These are phyloP conservation scores for Fusarium transvaalense DNA, from an alignment of 2,329 filamentous ascomycete genomes.

Conservation along the genomic window DNA sequence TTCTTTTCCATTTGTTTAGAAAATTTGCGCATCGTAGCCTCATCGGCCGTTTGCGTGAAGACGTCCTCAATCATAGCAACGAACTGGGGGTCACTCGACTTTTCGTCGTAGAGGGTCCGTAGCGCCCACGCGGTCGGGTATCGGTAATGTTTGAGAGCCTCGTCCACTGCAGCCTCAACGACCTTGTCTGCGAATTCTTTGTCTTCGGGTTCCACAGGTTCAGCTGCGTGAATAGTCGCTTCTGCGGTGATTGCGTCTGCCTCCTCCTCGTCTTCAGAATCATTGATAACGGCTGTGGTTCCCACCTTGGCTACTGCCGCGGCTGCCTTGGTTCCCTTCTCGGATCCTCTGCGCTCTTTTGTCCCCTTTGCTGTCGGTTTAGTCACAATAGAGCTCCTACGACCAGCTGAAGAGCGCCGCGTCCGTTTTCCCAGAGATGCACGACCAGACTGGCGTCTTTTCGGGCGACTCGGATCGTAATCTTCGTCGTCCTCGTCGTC, in stretches of 20 bases:
- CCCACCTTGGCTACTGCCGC: not conserved
- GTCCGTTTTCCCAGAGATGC: slow-evolving; percentile 50
- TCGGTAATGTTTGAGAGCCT: slow-evolving; percentile 67
- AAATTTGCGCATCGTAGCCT: slow-evolving; percentile 65
- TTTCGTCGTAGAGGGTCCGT: slow-evolving; percentile 70
- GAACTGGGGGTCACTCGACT: slow-evolving; percentile 63
- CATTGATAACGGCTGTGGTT: slow-evolving; percentile 21
- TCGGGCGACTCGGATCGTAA: slow-evolving; percentile 57
- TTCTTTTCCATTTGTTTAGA: slow-evolving; percentile 63
- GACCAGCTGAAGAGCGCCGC: slow-evolving; percentile 43
- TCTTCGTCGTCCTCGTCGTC: slow-evolving; percentile 59
- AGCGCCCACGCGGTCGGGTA: slow-evolving; percentile 74
- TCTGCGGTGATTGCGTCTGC: slow-evolving; percentile 27
- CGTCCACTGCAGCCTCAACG: slow-evolving; percentile 69
- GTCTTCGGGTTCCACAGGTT: slow-evolving; percentile 50
- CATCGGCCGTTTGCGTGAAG: slow-evolving; percentile 68
- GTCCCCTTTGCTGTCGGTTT: slow-evolving; percentile 38
- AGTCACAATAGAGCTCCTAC: slow-evolving; percentile 43
- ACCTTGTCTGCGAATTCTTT: slow-evolving; percentile 64
- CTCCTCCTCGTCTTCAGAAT: slow-evolving; percentile 23
- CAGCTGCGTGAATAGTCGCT: slow-evolving; percentile 36
- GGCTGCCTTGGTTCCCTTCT: slow-evolving; percentile 25
- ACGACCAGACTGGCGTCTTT: slow-evolving; percentile 53
- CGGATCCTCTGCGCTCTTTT: slow-evolving; percentile 29
- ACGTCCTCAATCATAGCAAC: slow-evolving; percentile 70